Percentiles rank a stretch among this genome's conserved stretches.
These are phyloP conservation scores for Lepidopterella palustris DNA, from an alignment of 495 filamentous ascomycete species.

Conservation along the genomic window DNA sequence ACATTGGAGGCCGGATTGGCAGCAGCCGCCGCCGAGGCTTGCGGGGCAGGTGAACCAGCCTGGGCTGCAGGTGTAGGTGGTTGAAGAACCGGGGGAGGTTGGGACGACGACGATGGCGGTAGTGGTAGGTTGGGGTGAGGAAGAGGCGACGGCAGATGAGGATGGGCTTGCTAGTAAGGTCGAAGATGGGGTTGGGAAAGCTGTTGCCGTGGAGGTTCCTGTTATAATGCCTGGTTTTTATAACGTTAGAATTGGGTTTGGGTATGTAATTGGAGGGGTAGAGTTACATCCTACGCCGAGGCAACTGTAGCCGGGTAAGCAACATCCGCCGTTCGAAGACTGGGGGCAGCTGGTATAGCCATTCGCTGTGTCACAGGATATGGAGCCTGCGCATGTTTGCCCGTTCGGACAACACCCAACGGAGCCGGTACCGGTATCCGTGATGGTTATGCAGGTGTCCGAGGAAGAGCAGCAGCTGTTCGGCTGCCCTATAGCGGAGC, in stretches of 20 bases:
- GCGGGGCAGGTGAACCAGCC: slow-evolving; percentile 48
- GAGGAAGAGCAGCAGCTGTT: slow-evolving; percentile 68
- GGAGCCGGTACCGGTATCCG: slow-evolving; percentile 64
- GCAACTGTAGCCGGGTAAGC: slow-evolving; percentile 74
- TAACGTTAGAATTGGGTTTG: not conserved
- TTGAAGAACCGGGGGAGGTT: slow-evolving; percentile 40
- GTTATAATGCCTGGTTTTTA: slow-evolving; percentile 11
- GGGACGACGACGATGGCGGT: slow-evolving; percentile 24
- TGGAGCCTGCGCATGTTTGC: slow-evolving; percentile 56
- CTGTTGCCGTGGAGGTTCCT: slow-evolving; percentile 17
- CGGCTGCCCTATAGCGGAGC: slow-evolving; percentile 60
- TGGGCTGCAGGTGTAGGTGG: slow-evolving; percentile 46
- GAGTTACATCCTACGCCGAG: slow-evolving; percentile 72
- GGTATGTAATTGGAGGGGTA: not conserved
- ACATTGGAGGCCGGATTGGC: slow-evolving; percentile 35
- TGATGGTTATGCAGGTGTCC: slow-evolving; percentile 63
- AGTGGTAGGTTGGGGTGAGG: not conserved
- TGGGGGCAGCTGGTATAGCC: slow-evolving; percentile 64
- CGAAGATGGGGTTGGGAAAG: not conserved
- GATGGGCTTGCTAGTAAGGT: not conserved
- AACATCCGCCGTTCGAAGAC: slow-evolving; percentile 76
- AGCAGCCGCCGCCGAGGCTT: slow-evolving; percentile 38
- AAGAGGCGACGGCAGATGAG: not conserved
- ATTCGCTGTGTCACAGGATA: slow-evolving; percentile 50
- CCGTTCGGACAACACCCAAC: slow-evolving; percentile 84